These are phyloP conservation scores for Monoraphidium neglectum DNA, from an alignment of 139 green algal species.

Conservation along the genomic window DNA sequence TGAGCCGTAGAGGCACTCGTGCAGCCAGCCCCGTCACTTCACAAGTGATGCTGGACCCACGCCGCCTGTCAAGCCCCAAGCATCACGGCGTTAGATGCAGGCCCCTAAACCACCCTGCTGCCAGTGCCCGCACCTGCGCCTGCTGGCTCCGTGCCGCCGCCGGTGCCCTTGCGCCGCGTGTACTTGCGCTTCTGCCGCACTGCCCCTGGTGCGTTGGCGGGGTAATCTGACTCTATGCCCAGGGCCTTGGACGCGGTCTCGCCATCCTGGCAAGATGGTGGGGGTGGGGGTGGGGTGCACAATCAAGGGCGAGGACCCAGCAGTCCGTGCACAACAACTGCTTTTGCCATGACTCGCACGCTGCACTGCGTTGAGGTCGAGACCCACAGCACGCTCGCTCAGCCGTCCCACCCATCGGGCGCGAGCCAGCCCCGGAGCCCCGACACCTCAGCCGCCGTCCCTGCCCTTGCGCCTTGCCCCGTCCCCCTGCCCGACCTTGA, in stretches of 20 bases:
- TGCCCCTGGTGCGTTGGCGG: neutral
- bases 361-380: too few relatives aligned
- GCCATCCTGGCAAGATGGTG: conserved; percentile 14
- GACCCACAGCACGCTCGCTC: too few relatives aligned
- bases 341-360: too few relatives aligned
- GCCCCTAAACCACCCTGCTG: neutral
- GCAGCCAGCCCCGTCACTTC: neutral
- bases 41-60: neutral
- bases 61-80: neutral
- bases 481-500: too few relatives aligned
- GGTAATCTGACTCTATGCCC: conserved; percentile 13
- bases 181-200: conserved; percentile 36
- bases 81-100: neutral
- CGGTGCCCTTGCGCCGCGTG: conserved; percentile 11
- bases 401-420: too few relatives aligned
- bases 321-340: too few relatives aligned
- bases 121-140: neutral
- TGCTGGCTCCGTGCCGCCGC: neutral
- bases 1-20: neutral
- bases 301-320: too few relatives aligned
- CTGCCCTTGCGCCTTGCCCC: too few relatives aligned
- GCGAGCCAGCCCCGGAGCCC: too few relatives aligned
- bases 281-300: neutral
- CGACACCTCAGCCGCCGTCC: too few relatives aligned
- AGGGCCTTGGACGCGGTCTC: conserved; percentile 38